Evolutionary conservation across 73 alveolate genomes (phyloP).

Genomic region (Paramecium caudatum): DNA sequence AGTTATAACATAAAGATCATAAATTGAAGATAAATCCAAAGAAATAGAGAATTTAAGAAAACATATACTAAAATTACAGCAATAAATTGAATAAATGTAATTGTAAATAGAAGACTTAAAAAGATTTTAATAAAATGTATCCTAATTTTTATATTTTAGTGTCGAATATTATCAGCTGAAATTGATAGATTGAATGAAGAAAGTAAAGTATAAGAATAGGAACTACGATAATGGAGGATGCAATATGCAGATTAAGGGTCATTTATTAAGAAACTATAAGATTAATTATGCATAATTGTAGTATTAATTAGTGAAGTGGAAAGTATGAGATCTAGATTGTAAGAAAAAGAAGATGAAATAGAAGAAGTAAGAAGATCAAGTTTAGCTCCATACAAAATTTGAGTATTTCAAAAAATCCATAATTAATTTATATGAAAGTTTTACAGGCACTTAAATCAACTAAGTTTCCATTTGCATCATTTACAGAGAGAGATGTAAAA

Average conservation of each 20-base stretch:
- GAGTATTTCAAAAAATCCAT: no score
- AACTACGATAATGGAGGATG: constrained; percentile 34
- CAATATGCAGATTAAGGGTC: constrained; percentile 50
- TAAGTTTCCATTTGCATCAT: constrained; percentile 24
- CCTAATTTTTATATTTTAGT: background rate
- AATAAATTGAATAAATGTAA: background rate
- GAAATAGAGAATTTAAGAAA: background rate
- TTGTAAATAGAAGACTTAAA: background rate
- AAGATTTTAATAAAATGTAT: constrained; percentile 24
- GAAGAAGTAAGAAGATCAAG: constrained; percentile 61
- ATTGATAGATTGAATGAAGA: constrained; percentile 45
- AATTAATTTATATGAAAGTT: constrained; percentile 38
- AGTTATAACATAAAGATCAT: background rate
- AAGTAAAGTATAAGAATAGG: background rate
- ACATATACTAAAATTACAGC: background rate
- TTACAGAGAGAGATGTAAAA: constrained; percentile 45
- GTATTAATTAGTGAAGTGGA: constrained; percentile 24
- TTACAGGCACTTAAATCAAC: constrained; percentile 51
- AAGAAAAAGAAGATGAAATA: constrained; percentile 8
- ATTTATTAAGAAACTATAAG: background rate
- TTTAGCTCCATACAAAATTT: constrained; percentile 28
- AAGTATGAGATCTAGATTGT: constrained; percentile 26
- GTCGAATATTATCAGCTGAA: constrained; percentile 12
- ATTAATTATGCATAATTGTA: background rate
- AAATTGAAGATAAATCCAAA: background rate